Evolutionary conservation across 2,329 filamentous ascomycete species (phyloP).

Genomic region (Fusarium hainanense): DNA sequence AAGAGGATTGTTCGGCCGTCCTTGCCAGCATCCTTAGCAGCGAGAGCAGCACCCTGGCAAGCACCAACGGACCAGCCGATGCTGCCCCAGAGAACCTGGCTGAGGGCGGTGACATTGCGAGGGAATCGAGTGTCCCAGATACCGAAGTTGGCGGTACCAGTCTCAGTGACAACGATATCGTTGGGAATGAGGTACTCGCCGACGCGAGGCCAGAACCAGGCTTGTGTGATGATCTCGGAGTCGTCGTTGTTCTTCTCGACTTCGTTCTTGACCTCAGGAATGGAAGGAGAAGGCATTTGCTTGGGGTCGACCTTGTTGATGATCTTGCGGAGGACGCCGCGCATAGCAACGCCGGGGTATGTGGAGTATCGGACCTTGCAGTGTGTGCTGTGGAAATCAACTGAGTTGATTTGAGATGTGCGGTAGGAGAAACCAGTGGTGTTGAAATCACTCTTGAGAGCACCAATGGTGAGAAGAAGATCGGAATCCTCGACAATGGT

Average conservation of each 20-base stretch:
- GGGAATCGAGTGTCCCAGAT: constrained; percentile 89
- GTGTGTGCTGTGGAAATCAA: constrained; percentile 82
- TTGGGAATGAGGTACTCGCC: constrained; percentile 76
- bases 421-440: constrained; percentile 85
- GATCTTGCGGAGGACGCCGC: constrained; percentile 79
- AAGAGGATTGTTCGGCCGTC: constrained; percentile 80
- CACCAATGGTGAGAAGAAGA: constrained; percentile 76
- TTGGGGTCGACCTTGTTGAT: constrained; percentile 67
- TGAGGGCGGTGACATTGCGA: constrained; percentile 79
- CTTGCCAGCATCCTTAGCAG: constrained; percentile 71
- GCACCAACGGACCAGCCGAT: constrained; percentile 71
- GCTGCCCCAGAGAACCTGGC: constrained; percentile 79
- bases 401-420: constrained; percentile 79
- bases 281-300: constrained; percentile 66
- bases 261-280: constrained; percentile 66
- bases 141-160: constrained; percentile 88
- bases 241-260: constrained; percentile 55
- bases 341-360: constrained; percentile 82
- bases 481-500: constrained; percentile 75
- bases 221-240: constrained; percentile 69
- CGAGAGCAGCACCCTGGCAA: constrained; percentile 75
- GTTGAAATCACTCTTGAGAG: constrained; percentile 81
- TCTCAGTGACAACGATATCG: constrained; percentile 87
- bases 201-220: constrained; percentile 81
- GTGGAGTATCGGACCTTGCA: constrained; percentile 81